Conservation (phyloP, 768 basidiomycete species). For the Tubosaeta brunneosetosa region DNA sequence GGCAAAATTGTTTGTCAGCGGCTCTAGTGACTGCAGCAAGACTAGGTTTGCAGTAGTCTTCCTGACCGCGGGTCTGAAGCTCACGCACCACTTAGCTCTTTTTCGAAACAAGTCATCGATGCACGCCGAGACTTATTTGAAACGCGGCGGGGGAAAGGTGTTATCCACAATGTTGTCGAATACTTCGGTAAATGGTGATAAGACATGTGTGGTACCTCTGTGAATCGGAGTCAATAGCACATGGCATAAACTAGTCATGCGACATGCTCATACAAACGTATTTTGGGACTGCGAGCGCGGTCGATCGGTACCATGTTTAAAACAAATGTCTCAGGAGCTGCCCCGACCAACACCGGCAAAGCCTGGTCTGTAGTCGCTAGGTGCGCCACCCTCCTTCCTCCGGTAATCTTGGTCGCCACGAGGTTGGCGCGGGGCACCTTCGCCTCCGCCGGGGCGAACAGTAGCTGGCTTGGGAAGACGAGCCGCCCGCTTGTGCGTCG, state of each 20-base stretch:
- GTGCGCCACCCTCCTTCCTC: constrained; percentile 82
- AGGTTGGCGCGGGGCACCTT: constrained; percentile 83
- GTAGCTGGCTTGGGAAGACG: constrained; percentile 81
- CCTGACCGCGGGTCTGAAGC: background rate
- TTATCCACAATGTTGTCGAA: constrained; percentile 40
- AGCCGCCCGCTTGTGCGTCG: constrained; percentile 95
- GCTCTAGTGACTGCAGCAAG: constrained; percentile 42
- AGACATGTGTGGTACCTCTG: background rate
- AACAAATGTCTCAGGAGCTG: constrained; percentile 51
- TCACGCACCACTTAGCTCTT: constrained; percentile 34
- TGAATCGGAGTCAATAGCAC: constrained; percentile 8
- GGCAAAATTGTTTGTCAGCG: constrained; percentile 48
- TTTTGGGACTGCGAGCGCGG: constrained; percentile 6
- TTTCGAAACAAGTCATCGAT: constrained; percentile 50
- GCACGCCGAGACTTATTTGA: constrained; percentile 31
- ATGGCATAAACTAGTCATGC: constrained; percentile 27
- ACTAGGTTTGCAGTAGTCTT: constrained; percentile 35
- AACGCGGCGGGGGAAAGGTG: background rate
- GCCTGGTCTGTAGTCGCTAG: constrained; percentile 84
- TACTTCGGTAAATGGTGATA: constrained; percentile 36
- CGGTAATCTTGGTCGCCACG: constrained; percentile 88
- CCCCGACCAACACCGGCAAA: constrained; percentile 89
- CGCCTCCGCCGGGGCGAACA: constrained; percentile 64
- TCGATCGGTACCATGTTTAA: background rate
- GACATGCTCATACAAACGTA: constrained; percentile 26